Conservation (phyloP, 2,329 filamentous ascomycete genomes). For the Pseudogymnoascus sp. region DNA sequence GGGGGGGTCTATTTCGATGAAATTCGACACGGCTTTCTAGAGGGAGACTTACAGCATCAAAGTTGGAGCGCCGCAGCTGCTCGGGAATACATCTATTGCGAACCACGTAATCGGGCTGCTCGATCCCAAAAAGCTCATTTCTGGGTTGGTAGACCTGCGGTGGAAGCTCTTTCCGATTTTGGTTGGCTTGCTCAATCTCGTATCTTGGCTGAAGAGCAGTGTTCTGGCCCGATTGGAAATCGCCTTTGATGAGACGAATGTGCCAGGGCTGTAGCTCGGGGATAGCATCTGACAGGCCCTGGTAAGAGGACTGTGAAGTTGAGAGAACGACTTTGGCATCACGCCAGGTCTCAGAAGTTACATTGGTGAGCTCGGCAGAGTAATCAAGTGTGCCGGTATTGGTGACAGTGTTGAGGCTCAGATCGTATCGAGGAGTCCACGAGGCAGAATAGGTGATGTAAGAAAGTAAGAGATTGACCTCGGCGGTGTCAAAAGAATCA, state of each 20-base stretch:
- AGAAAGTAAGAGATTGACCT: constrained; percentile 25
- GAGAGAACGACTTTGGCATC: constrained; percentile 37
- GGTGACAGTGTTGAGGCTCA: constrained; percentile 34
- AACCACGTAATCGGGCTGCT: neutral
- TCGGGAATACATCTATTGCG: neutral
- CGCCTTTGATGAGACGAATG: constrained; percentile 32
- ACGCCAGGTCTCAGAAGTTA: constrained; percentile 41
- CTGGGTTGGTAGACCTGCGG: constrained; percentile 28
- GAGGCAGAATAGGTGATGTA: constrained; percentile 31
- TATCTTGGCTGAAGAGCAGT: constrained; percentile 18
- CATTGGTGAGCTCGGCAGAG: constrained; percentile 45
- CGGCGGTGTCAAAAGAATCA: constrained; percentile 8
- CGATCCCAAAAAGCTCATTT: constrained; percentile 30
- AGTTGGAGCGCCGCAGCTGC: neutral
- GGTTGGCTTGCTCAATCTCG: constrained; percentile 29
- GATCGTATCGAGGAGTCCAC: constrained; percentile 42
- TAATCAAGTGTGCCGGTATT: constrained; percentile 34
- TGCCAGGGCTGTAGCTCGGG: constrained; percentile 40
- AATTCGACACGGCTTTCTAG: neutral
- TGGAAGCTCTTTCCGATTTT: constrained; percentile 26
- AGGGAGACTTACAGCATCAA: neutral
- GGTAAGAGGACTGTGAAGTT: constrained; percentile 42
- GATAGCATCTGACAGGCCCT: constrained; percentile 39
- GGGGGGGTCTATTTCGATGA: neutral
- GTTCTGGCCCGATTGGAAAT: constrained; percentile 9